Evolutionary conservation across 345 rosid species (phyloP).

Genomic region (Atalantia buxifolia): DNA sequence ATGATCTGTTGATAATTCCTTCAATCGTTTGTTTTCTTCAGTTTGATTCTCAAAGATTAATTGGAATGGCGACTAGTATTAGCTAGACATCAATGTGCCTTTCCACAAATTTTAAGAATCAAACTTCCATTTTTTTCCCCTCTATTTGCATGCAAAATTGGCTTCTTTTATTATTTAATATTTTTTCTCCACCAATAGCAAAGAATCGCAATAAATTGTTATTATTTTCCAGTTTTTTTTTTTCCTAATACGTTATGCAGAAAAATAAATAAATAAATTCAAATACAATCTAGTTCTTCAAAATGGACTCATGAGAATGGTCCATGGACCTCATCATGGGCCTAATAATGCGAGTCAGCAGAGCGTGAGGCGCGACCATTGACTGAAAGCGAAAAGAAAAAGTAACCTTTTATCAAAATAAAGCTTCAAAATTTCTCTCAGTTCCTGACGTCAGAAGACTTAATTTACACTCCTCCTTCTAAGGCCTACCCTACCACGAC

Average conservation of each 20-base stretch:
- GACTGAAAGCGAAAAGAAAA: background rate
- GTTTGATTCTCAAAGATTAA: background rate
- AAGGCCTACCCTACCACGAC: background rate
- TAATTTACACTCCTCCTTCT: conserved; percentile 29
- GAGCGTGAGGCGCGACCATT: conserved; percentile 13
- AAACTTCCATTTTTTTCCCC: background rate
- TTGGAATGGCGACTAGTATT: background rate
- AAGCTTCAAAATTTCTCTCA: background rate
- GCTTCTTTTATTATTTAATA: too few species aligned
- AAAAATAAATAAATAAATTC: background rate
- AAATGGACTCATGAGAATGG: conserved; percentile 9
- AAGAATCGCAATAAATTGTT: too few species aligned
- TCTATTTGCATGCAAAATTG: too few species aligned
- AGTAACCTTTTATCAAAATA: background rate
- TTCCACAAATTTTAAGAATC: background rate
- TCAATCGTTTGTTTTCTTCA: background rate
- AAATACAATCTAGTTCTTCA: background rate
- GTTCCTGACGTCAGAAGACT: conserved; percentile 21
- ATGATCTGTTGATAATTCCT: too few species aligned
- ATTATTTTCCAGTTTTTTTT: too few species aligned
- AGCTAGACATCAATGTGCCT: background rate
- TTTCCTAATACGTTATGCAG: too few species aligned
- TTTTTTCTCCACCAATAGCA: too few species aligned
- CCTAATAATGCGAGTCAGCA: background rate
- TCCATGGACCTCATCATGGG: conserved; percentile 12